Evolutionary conservation across 441 rosid species (phyloP).

Genomic region (Viola pubescens): DNA sequence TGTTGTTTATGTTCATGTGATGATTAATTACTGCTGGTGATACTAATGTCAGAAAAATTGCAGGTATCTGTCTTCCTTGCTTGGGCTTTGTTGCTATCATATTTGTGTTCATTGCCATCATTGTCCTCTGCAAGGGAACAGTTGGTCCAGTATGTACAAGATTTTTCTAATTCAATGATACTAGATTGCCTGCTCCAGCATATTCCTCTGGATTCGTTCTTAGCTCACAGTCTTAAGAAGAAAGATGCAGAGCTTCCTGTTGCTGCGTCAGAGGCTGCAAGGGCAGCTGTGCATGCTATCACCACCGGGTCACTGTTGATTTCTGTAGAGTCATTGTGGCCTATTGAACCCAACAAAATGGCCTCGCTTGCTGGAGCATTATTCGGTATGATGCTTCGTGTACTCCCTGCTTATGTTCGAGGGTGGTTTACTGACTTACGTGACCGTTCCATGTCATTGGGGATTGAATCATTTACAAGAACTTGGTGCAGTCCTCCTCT

Average conservation of each 20-base stretch:
- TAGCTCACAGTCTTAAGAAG: slow-evolving; percentile 54
- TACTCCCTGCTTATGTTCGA: slow-evolving; percentile 94
- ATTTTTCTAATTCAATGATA: slow-evolving; percentile 51
- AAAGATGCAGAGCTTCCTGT: slow-evolving; percentile 62
- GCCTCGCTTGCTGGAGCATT: slow-evolving; percentile 81
- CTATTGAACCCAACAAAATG: slow-evolving; percentile 50
- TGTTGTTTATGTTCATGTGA: no score
- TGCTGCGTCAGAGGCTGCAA: slow-evolving; percentile 53
- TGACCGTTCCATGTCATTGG: slow-evolving; percentile 62
- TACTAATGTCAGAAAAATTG: slow-evolving; percentile 20
- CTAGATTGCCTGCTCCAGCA: slow-evolving; percentile 90
- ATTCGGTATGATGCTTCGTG: slow-evolving; percentile 74
- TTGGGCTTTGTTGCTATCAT: slow-evolving; percentile 81
- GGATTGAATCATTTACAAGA: slow-evolving; percentile 78
- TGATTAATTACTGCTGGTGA: no score
- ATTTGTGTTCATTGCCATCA: slow-evolving; percentile 62
- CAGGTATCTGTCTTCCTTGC: slow-evolving; percentile 79
- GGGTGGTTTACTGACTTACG: slow-evolving; percentile 84
- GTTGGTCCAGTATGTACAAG: slow-evolving; percentile 76
- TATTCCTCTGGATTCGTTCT: slow-evolving; percentile 60
- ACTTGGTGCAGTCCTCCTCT: slow-evolving; percentile 91
- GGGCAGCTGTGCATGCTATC: slow-evolving; percentile 63
- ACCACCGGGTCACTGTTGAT: slow-evolving; percentile 53
- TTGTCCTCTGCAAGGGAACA: slow-evolving; percentile 54
- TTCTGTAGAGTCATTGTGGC: slow-evolving; percentile 79